These are phyloP conservation scores for Entamoeba dispar DNA, from an alignment of 208 protist species.

Conservation along the genomic window DNA sequence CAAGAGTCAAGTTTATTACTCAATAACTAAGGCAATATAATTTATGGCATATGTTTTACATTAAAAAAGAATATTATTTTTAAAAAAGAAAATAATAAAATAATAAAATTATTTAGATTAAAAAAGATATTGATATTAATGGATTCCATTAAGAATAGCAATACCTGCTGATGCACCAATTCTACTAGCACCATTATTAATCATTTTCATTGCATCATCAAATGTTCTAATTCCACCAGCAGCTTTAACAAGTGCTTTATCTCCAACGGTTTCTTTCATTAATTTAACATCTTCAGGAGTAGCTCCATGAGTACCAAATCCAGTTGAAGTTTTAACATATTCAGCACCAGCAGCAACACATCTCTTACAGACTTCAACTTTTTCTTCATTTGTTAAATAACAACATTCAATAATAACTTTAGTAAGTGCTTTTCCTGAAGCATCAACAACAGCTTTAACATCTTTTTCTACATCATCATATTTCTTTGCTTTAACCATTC, in stretches of 20 bases:
- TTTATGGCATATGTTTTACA: no score
- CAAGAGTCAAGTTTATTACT: no score
- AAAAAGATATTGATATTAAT: neutral
- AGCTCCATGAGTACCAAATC: constrained; percentile 56
- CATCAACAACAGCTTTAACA: constrained; percentile 46
- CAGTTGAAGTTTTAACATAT: constrained; percentile 79
- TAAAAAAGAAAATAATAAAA: no score
- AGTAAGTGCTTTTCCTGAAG: neutral
- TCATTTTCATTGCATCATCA: constrained; percentile 48
- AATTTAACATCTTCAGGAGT: constrained; percentile 55
- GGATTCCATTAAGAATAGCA: neutral
- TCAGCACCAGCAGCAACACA: constrained; percentile 50
- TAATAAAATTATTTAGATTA: no score
- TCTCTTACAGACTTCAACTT: constrained; percentile 60
- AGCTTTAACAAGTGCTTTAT: constrained; percentile 53
- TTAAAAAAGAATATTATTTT: no score
- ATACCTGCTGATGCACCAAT: constrained; percentile 51
- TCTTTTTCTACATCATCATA: constrained; percentile 57
- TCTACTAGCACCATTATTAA: constrained; percentile 49
- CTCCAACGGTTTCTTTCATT: constrained; percentile 62
- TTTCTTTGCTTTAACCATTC: constrained; percentile 50
- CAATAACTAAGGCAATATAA: no score
- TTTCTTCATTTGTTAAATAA: constrained; percentile 53
- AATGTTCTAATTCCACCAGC: constrained; percentile 59
- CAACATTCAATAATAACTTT: constrained; percentile 68